Evolutionary conservation across 352 stramenopile species (phyloP), one percentile per base, ranked within the genome.

Genomic region (Phytophthora podocarpi): DNA sequence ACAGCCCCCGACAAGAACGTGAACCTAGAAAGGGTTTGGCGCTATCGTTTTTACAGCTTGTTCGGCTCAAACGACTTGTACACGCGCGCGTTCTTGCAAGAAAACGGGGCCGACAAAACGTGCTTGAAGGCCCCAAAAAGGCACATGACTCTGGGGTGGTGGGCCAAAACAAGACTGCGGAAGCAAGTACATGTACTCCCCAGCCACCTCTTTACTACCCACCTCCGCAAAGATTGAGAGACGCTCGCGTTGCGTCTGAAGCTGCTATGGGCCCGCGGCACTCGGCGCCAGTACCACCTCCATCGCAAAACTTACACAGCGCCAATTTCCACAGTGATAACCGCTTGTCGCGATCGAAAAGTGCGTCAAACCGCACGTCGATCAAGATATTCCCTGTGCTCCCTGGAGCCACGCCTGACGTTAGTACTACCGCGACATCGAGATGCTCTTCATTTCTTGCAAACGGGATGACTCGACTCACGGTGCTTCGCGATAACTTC

Each of bases 401-500:
- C 3, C 20, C 59, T 24, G 24, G 50, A 31, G 18, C 7, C 5
- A 34, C 10, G 16, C 0, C 37, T 12, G 18, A 16, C 2, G 8
- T 40, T 21, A 8, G n/a, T 21, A 10, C 30, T 24, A 10, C 32
- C 26, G 24, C 3, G 6, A 16, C 26, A 27, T 7, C 43, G n/a
- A 30, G 36, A 13, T 27, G 46, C 15, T 11, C 37, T 28, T 83
- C 35, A 42, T 71, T 53, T 54, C 50, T 72, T 28, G 24, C 43
- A 6, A 46, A 12, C 1, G 52, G 56, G 4, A 64, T 70, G 6
- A 75, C 64, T 52, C 39, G 46, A 50, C 23, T 84, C 2, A 56
- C 67, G 9, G 36, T 53, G 16, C 43, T 82, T 21, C 75, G 72
- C 12, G 51, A 54, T 2, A 82, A 66, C 11, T 72, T 84, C 35